These are phyloP conservation scores for Coniosporium apollinis DNA, from an alignment of 495 filamentous ascomycete species.

Conservation along the genomic window DNA sequence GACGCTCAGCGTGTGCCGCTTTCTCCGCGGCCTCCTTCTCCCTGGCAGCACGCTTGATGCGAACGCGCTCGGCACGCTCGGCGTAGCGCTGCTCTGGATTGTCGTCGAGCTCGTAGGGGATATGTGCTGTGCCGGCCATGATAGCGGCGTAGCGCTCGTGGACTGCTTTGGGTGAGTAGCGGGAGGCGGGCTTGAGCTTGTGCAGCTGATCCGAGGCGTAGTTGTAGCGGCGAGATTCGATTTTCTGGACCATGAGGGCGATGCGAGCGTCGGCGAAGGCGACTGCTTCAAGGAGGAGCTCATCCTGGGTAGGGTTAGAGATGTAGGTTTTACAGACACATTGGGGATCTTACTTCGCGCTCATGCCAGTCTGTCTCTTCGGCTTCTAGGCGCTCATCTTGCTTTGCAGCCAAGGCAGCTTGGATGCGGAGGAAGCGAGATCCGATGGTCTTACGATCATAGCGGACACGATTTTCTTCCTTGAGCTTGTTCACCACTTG, in stretches of 20 bases:
- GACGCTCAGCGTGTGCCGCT: no score
- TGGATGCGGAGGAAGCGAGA: constrained; percentile 22
- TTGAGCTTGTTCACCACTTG: constrained; percentile 19
- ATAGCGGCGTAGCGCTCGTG: constrained; percentile 16
- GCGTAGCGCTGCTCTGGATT: constrained; percentile 12
- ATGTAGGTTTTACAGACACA: neutral
- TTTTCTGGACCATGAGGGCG: constrained; percentile 11
- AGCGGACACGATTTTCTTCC: constrained; percentile 17
- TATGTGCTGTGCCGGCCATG: constrained; percentile 15
- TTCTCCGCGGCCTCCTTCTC: neutral
- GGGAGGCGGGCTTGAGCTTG: constrained; percentile 5
- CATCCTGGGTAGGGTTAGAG: constrained; percentile 12
- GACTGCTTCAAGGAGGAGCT: constrained; percentile 11
- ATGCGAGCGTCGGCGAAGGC: constrained; percentile 13
- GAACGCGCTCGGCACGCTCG: constrained; percentile 6
- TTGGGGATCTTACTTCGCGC: constrained; percentile 19
- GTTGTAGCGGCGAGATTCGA: constrained; percentile 12
- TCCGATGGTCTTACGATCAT: constrained; percentile 22
- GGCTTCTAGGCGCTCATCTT: constrained; percentile 20
- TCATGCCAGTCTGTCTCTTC: constrained; percentile 24
- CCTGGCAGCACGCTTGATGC: neutral
- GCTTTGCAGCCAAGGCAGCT: constrained; percentile 12
- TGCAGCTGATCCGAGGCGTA: constrained; percentile 13
- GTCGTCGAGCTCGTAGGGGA: constrained; percentile 17
- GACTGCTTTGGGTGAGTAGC: constrained; percentile 18